Percentiles rank a stretch among this genome's conserved stretches.
Evolutionary conservation across 2,329 filamentous ascomycete species (phyloP).

Genomic region (Aspergillus neotritici): DNA sequence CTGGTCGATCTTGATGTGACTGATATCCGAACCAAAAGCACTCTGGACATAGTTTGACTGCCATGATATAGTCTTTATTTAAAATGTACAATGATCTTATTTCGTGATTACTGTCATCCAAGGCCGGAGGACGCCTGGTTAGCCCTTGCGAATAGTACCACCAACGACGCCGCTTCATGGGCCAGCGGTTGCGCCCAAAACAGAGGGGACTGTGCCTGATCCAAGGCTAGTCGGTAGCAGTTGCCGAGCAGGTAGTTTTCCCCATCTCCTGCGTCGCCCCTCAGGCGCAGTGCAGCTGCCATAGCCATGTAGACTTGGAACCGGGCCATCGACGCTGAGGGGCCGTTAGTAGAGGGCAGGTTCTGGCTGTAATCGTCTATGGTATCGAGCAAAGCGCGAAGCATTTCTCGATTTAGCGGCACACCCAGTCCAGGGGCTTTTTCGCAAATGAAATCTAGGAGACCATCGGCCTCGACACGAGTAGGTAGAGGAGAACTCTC

Average conservation of each 20-base stretch:
- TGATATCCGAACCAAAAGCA: too few relatives aligned
- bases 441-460: conserved; percentile 9
- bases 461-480: conserved; percentile 4
- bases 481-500: neutral
- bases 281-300: conserved; percentile 8
- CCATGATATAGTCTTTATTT: too few relatives aligned
- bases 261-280: neutral
- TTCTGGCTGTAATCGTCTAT: neutral
- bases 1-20: too few relatives aligned
- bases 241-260: conserved; percentile 3
- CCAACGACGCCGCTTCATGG: conserved; percentile 5
- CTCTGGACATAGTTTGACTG: too few relatives aligned
- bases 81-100: too few relatives aligned
- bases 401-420: conserved; percentile 1
- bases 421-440: neutral
- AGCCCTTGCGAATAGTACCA: conserved; percentile 6
- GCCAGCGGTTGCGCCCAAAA: conserved; percentile 10
- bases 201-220: conserved; percentile 1
- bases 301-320: conserved; percentile 14
- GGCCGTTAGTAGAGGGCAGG: neutral
- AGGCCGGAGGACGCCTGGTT: neutral
- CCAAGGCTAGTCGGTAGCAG: conserved; percentile 10
- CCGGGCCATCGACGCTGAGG: conserved; percentile 5
- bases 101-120: neutral
- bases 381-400: conserved; percentile 6